Base-by-base conservation (phyloP, 805 yeast species). In the Candida stauntonica region DNA sequence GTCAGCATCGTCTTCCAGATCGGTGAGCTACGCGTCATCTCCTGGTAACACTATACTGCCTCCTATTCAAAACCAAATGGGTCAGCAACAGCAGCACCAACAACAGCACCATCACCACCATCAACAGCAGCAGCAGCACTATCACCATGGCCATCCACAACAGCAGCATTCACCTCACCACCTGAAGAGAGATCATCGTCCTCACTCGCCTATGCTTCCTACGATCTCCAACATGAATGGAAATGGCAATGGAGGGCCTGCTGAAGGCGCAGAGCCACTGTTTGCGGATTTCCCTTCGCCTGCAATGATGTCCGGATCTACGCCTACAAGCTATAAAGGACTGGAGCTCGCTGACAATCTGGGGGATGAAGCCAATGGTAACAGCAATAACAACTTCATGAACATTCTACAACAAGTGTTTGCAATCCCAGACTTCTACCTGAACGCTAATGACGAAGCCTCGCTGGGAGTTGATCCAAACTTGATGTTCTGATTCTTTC, bases 341-440 rank as follows among this genome's bases (percentile, higher is more conserved):
- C n/a, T n/a, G n/a, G n/a, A n/a, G n/a, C n/a, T n/a, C n/a, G n/a
- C n/a, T n/a, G n/a, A n/a, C n/a, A n/a, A n/a, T n/a, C n/a, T 36
- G 2, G 9, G 40, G 42, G 47, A 43, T 35, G 30, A 39, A 30
- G 42, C 26, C 31, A 47, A 42, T 21, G 32, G 29, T 9, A 42
- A 39, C 29, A 38, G 37, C 21, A 29, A 26, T 9, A 42, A 39
- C 29, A 38, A 36, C 21, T 32, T 39, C 19, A 21, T 41, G 3
- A 42, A 44, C 19, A 41, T 46, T 29, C 20, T 46, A 9, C 50
- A 46, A 19, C 50, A 47, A 17, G 33, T 40, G 15, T 47, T 47
- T 32, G 35, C 44, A 6, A 35, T 44, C 5, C 51, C 51, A 12
- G 40, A 39, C 19, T 36, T 47, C 33, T 47, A 41, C 27, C n/a